phyloP scores from a whole-genome alignment of 1,139 yeast genomes.

The Starmera stellimalicola region DNA sequence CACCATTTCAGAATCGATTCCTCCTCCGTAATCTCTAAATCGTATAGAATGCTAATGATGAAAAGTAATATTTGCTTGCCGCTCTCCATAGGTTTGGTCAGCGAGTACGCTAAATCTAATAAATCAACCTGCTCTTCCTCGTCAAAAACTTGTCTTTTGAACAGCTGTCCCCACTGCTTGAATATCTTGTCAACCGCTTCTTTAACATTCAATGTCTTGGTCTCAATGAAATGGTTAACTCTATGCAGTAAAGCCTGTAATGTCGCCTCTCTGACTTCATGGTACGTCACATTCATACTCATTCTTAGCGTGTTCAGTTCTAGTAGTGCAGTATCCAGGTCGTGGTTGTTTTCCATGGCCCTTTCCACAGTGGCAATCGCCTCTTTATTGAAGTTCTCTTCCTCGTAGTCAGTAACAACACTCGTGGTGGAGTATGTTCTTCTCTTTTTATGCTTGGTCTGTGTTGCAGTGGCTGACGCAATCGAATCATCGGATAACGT shows the following conservation, averaged over 20 bases:
- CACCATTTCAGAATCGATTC: conserved; percentile 80
- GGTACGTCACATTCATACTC: conserved; percentile 95
- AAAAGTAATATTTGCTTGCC: conserved; percentile 33
- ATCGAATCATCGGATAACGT: conserved; percentile 77
- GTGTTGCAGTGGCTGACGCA: conserved; percentile 38
- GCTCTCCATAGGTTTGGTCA: conserved; percentile 23
- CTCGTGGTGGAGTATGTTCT: conserved; percentile 37
- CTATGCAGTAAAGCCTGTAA: conserved; percentile 60
- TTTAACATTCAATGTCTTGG: conserved; percentile 65
- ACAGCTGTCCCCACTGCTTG: conserved; percentile 70
- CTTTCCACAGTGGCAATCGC: conserved; percentile 91
- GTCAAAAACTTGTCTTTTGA: conserved; percentile 75
- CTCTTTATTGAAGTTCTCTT: conserved; percentile 78
- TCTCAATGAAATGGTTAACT: conserved; percentile 61
- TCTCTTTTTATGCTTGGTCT: conserved; percentile 34
- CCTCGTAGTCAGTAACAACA: conserved; percentile 41
- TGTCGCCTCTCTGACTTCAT: conserved; percentile 83
- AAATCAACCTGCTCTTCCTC: conserved; percentile 70
- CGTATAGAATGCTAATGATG: conserved; percentile 63
- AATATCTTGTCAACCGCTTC: conserved; percentile 72
- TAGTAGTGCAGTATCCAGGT: conserved; percentile 81
- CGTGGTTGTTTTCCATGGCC: conserved; percentile 87
- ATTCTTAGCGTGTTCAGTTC: conserved; percentile 91
- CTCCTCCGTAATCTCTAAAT: conserved; percentile 73
- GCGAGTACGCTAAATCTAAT: conserved; percentile 45